Evolutionary conservation across 345 rosid species (phyloP), one percentile per base, ranked within the genome.

Genomic region (Rhizophora apiculata): DNA sequence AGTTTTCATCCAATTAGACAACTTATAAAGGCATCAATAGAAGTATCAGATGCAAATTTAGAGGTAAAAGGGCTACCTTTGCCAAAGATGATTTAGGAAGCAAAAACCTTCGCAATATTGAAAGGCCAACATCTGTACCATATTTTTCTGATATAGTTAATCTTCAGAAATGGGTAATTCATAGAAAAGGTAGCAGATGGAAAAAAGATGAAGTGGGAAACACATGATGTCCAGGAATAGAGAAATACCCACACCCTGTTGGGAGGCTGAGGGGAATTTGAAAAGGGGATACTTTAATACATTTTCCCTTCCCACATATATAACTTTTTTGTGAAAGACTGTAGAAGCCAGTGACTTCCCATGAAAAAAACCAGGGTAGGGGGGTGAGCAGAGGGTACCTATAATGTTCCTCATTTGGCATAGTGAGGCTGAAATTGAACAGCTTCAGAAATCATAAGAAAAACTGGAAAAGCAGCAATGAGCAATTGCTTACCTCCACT

Each of bases 121-220:
- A 88, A 76, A 95, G 96, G 49, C 99, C 99, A 73, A 90, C 92
- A 83, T 90, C 99, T 95, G 92, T 72, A 80, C 62, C 70, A 73
- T 24, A 39, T 76, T 80, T 78, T 68, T 66, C 52, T 60, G 36
- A 43, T 22, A 68, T 36, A 43, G 76, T 70, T 61, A 70, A 22
- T n/a, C 36, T 53, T 19, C 60, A 64, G 49, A 71, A 54, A 60
- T 11, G 68, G 18, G 3, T 32, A 55, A 46, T 34, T 62, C 39
- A 37, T 51, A 39, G 27, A 30, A 15, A 43, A 43, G 49, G 49
- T 13, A 3, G 19, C 16, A 43, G 5, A 43, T 13, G 49, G 5
- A 2, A 11, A 43, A 43, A 43, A 3, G 4, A 43, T 13, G 16
- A 43, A 15, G 49, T 3, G 4, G 19, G 5, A 13, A 5, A 43